A percentile compares a stretch with the other conserved stretches of the same genome.
Conservation (phyloP, 2,329 filamentous ascomycete genomes). For the Diaporthe citrichinensis region DNA sequence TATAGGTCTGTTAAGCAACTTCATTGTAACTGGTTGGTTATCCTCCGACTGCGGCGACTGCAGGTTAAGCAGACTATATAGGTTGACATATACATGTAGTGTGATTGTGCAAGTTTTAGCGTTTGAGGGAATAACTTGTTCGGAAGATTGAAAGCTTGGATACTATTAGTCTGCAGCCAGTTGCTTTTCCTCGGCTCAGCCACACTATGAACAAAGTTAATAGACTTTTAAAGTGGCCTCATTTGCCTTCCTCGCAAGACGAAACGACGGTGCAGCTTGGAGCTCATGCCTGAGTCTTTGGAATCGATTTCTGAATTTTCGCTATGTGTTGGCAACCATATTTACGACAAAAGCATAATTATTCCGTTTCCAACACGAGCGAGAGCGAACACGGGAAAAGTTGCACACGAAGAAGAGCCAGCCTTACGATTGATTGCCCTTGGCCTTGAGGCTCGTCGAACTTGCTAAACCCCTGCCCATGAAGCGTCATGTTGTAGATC, state of each 20-base stretch:
- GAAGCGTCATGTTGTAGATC: background rate
- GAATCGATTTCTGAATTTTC: background rate
- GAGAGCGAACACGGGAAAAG: constrained; percentile 29
- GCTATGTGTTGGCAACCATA: constrained; percentile 7
- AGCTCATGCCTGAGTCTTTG: background rate
- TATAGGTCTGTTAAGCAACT: background rate
- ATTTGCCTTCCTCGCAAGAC: constrained; percentile 11
- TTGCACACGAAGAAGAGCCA: background rate
- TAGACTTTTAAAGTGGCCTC: background rate
- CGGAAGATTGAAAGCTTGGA: background rate
- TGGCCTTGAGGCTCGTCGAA: background rate
- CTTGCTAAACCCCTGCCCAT: background rate
- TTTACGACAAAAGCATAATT: constrained; percentile 8
- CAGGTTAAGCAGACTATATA: background rate
- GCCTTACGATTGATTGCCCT: background rate
- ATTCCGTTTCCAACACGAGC: constrained; percentile 5
- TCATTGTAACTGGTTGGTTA: background rate
- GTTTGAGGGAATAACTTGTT: background rate
- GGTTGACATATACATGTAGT: constrained; percentile 6
- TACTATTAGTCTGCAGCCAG: background rate
- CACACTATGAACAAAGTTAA: background rate
- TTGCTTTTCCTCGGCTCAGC: constrained; percentile 24
- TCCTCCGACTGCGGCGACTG: background rate
- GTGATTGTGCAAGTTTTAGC: constrained; percentile 10
- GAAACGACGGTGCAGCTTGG: constrained; percentile 26